phyloP scores from a whole-genome alignment of 108 stramenopile species.

The Stephanodiscus triporus region DNA sequence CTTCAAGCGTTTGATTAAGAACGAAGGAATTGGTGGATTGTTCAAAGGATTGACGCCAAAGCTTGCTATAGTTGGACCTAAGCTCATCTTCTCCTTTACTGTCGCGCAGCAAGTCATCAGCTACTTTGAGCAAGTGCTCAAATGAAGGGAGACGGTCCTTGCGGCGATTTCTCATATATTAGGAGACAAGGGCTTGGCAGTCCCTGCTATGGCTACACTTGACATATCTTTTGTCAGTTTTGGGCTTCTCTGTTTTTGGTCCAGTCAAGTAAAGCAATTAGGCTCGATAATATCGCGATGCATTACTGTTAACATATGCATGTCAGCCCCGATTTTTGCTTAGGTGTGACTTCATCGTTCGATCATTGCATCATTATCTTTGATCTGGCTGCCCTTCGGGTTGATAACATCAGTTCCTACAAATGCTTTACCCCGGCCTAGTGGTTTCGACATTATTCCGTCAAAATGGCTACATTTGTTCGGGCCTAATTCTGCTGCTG shows the following conservation, averaged over 20 bases:
- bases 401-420: not conserved
- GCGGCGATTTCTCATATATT: not conserved
- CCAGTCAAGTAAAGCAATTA: not conserved
- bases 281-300: no score
- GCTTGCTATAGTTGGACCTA: slow-evolving; percentile 80
- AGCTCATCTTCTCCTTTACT: slow-evolving; percentile 83
- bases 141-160: slow-evolving; percentile 11
- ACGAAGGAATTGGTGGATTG: slow-evolving; percentile 70
- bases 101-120: slow-evolving; percentile 79
- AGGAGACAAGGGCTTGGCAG: slow-evolving; percentile 2
- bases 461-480: no score
- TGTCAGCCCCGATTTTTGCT: not conserved
- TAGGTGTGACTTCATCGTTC: no score
- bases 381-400: no score
- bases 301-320: not conserved
- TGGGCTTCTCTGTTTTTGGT: not conserved
- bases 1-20: slow-evolving; percentile 60
- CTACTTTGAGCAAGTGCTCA: slow-evolving; percentile 54
- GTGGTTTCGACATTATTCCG: no score
- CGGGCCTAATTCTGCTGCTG: no score
- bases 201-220: not conserved
- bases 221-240: not conserved
- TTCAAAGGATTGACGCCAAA: slow-evolving; percentile 85
- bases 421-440: no score
- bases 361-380: not conserved